phyloP scores from a whole-genome alignment of 1,284 basidiomycete species.

The Waitea zeae region DNA sequence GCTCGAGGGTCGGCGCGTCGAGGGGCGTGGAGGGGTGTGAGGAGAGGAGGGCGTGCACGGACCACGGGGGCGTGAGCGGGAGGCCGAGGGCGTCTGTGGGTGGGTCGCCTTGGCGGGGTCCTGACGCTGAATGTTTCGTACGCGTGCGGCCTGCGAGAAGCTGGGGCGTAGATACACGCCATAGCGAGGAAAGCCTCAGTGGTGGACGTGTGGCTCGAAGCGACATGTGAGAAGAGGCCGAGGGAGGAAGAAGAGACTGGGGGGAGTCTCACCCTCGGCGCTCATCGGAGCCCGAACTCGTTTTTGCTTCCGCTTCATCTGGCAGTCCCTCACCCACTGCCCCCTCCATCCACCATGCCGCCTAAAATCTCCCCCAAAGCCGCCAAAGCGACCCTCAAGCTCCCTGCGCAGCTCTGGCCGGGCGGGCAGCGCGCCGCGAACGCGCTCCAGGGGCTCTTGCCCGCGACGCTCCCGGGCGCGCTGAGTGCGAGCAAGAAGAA shows the following conservation, averaged over 20 bases:
- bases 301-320: background rate
- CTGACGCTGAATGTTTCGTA: too few species aligned
- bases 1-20: constrained; percentile 32
- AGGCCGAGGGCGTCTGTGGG: constrained; percentile 40
- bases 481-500: constrained; percentile 35
- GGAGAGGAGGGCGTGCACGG: constrained; percentile 50
- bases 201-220: background rate
- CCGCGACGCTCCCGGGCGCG: constrained; percentile 33
- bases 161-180: too few species aligned
- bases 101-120: too few species aligned
- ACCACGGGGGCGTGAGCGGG: constrained; percentile 54
- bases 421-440: constrained; percentile 14
- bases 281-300: background rate
- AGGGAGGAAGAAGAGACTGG: too few species aligned
- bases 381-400: too few species aligned
- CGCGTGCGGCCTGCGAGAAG: too few species aligned
- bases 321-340: background rate
- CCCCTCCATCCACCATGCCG: too few species aligned
- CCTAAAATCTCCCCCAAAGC: too few species aligned
- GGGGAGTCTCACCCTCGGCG: too few species aligned
- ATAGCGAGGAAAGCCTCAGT: constrained; percentile 8
- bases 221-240: too few species aligned
- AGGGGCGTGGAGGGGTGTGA: constrained; percentile 56
- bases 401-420: constrained; percentile 11
- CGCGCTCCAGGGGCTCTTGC: constrained; percentile 36